Base-by-base conservation (phyloP, 352 stramenopile genomes). In the Albugo laibachii region DNA sequence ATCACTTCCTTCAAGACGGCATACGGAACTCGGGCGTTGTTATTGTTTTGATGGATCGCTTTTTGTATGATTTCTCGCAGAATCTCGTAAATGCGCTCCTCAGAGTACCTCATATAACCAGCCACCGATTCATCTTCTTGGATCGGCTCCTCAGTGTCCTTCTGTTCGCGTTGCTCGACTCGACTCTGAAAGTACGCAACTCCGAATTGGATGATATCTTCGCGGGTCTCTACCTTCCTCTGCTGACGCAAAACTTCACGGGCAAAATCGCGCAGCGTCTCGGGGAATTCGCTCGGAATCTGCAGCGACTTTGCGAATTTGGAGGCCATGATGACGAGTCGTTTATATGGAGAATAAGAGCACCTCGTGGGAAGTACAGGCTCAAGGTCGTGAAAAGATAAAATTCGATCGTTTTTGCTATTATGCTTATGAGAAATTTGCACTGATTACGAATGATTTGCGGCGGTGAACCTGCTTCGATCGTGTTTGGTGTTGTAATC, bases 291-390 rank as follows among this genome's bases (percentile, higher is more conserved):
- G 5, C 46, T 48, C 16, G 76, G 78, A 41, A 91, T 60, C 40
- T 81, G 69, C 45, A 89, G 69, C 13, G 65, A 60, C 60, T 91
- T 91, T 36, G 77, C 70, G 27, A 88, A 91, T 58, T 81, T 84
- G 49, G 73, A 87, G 35, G 80, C 69, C 73, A 93, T 88, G 10
- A 13, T 51, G 38, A 43, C 16, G 3, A 8, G 38, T 31, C 24
- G 24, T 31, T 31, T 8, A 31, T 10, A 8, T 10, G 8, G 24
- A 10, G 24, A 8, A 8, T 8, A 31, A 3, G 24, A 8, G 3
- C 24, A 31, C 24, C 24, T 31, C 24, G 24, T 31, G 8, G 24
- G 24, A 8, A 31, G 3, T 31, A 31, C 24, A 31, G 24, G 8
- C 3, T 31, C 24, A 3, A 31, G 8, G 24, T 31, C 24, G 24